A percentile compares a stretch with the other conserved stretches of the same genome.
These are phyloP conservation scores for Warburgia ugandensis DNA, from an alignment of 164 flowering plant species.

Conservation along the genomic window DNA sequence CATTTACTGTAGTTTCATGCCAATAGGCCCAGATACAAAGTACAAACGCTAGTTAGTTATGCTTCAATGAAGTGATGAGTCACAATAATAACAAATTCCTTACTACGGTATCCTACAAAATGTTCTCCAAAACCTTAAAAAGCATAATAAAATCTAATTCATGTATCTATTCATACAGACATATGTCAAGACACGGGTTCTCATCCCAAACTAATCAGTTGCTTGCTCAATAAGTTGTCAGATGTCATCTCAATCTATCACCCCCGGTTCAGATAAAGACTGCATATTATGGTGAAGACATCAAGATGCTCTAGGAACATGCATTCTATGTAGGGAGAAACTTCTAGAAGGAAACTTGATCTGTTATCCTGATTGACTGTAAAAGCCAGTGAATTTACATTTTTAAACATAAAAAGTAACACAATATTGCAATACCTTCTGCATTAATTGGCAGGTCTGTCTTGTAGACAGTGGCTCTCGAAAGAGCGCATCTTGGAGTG, in stretches of 20 bases:
- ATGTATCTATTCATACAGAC: too few relatives aligned
- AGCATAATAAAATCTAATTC: not conserved
- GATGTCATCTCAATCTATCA: too few relatives aligned
- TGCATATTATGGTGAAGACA: too few relatives aligned
- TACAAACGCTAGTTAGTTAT: not conserved
- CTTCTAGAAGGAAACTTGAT: not conserved
- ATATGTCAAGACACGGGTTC: too few relatives aligned
- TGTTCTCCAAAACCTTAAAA: not conserved
- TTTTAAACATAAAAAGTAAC: not conserved
- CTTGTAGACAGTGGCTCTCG: constrained; percentile 69
- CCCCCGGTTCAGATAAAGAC: too few relatives aligned
- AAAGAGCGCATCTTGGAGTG: constrained; percentile 94
- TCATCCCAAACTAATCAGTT: too few relatives aligned
- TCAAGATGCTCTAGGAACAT: not conserved
- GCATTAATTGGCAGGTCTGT: constrained; percentile 85
- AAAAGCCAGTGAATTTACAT: too few relatives aligned
- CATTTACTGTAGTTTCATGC: constrained; percentile 40
- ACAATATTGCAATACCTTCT: constrained; percentile 54
- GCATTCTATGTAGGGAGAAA: not conserved
- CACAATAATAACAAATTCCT: not conserved
- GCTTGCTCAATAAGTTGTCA: too few relatives aligned
- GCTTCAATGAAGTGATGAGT: not conserved
- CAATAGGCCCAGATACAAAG: constrained; percentile 7
- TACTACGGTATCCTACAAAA: too few relatives aligned
- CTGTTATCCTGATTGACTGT: too few relatives aligned